Conservation (phyloP, 495 filamentous ascomycete species). For the Penicillium herquei region DNA sequence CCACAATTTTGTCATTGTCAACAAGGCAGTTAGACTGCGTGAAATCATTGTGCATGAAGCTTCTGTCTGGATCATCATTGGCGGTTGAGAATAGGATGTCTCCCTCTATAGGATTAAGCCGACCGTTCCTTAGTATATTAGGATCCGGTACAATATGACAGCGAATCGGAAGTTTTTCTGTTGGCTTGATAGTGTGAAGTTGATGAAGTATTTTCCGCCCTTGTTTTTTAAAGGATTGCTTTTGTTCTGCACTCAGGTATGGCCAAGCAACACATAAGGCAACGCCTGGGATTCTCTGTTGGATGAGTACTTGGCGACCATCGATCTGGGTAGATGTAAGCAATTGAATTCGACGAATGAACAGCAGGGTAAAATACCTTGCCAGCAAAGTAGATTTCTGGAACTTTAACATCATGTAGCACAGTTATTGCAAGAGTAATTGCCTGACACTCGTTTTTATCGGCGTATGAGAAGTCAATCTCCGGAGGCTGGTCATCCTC, state of each 20-base stretch:
- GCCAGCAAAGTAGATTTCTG: constrained; percentile 39
- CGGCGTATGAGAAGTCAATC: constrained; percentile 37
- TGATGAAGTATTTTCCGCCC: constrained; percentile 30
- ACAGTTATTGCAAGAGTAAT: constrained; percentile 29
- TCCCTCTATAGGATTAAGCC: constrained; percentile 30
- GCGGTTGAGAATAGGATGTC: constrained; percentile 32
- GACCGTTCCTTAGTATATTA: constrained; percentile 30
- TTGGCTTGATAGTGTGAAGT: constrained; percentile 24
- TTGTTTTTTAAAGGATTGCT: constrained; percentile 40
- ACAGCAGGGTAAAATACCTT: constrained; percentile 28
- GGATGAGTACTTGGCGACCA: constrained; percentile 36
- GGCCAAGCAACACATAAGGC: constrained; percentile 42
- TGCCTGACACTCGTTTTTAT: constrained; percentile 42
- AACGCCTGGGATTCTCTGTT: constrained; percentile 45
- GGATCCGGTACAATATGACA: constrained; percentile 36
- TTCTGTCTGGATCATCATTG: constrained; percentile 26
- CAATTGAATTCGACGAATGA: constrained; percentile 7
- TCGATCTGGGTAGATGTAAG: constrained; percentile 35
- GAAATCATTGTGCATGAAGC: constrained; percentile 47
- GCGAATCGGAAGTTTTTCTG: constrained; percentile 14
- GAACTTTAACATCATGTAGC: constrained; percentile 34
- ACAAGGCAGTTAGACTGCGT: constrained; percentile 42
- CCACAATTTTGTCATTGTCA: constrained; percentile 40
- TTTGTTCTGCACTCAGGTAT: constrained; percentile 39
- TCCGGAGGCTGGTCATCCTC: constrained; percentile 4